phyloP scores from a whole-genome alignment of 148 eudicot genomes.

The Nyssa sinensis region DNA sequence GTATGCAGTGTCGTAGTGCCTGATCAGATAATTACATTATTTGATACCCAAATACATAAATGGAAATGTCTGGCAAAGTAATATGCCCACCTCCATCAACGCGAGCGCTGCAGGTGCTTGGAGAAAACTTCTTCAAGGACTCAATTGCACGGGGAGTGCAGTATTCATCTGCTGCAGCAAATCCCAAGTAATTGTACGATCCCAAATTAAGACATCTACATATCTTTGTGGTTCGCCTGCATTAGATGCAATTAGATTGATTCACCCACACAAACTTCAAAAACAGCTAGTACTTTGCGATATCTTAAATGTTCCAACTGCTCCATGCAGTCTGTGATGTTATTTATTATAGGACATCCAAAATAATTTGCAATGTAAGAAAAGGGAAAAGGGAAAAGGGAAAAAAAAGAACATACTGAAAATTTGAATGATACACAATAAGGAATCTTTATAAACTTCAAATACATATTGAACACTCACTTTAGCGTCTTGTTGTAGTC shows the following conservation, averaged over 20 bases:
- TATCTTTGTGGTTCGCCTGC: constrained; percentile 74
- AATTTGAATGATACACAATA: neutral
- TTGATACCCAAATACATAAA: neutral
- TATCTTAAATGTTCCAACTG: neutral
- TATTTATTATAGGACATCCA: neutral
- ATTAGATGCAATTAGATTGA: constrained; percentile 11
- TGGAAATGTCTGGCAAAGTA: neutral
- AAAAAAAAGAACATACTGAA: neutral
- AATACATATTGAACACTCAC: constrained; percentile 39
- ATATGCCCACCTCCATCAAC: constrained; percentile 76
- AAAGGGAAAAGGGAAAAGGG: too few relatives aligned
- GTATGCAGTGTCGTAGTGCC: constrained; percentile 74
- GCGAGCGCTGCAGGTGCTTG: constrained; percentile 87
- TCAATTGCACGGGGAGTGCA: constrained; percentile 91
- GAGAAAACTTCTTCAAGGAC: constrained; percentile 61
- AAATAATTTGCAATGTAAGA: too few relatives aligned
- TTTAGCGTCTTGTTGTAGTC: constrained; percentile 86
- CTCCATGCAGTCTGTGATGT: neutral
- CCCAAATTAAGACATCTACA: constrained; percentile 89
- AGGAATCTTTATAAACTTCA: neutral
- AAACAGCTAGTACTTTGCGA: neutral
- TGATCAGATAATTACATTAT: constrained; percentile 33
- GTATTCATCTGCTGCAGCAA: constrained; percentile 96
- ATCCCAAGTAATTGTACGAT: constrained; percentile 97
- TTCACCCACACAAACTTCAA: neutral